Evolutionary conservation across 306 rosid genomes (phyloP).

Genomic region (Parietaria judaica): DNA sequence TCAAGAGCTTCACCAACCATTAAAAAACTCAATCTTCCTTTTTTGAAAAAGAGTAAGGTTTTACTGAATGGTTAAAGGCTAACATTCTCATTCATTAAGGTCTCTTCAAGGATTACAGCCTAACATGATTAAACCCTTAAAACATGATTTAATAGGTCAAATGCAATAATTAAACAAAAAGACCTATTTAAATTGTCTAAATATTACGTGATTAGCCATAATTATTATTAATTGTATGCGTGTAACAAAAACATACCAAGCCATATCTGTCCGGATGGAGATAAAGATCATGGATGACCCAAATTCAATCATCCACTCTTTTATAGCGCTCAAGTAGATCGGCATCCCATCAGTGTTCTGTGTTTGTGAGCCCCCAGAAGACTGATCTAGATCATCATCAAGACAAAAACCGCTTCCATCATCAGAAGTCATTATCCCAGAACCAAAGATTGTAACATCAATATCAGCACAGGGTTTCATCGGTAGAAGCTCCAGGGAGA

Average conservation of each 20-base stretch:
- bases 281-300: slow-evolving; percentile 81
- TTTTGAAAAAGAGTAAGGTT: too few relatives aligned
- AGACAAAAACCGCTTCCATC: slow-evolving; percentile 84
- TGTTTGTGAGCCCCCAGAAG: slow-evolving; percentile 43
- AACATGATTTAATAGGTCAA: too few relatives aligned
- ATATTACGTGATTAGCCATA: background rate
- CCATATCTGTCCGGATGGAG: slow-evolving; percentile 87
- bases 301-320: slow-evolving; percentile 96
- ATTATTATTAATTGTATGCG: background rate
- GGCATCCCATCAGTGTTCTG: slow-evolving; percentile 73
- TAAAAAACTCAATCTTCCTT: too few relatives aligned
- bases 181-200: background rate
- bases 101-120: too few relatives aligned
- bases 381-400: slow-evolving; percentile 52
- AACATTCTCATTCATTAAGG: too few relatives aligned
- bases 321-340: slow-evolving; percentile 75
- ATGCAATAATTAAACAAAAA: too few relatives aligned
- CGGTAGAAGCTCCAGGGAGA: slow-evolving; percentile 93
- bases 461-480: slow-evolving; percentile 91
- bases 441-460: slow-evolving; percentile 85
- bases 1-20: too few relatives aligned
- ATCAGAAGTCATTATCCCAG: slow-evolving; percentile 77
- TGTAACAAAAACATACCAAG: slow-evolving; percentile 56
- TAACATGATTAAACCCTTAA: too few relatives aligned
- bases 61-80: too few relatives aligned